Conservation (phyloP, 1,284 basidiomycete species). For the Puccinia triticina region DNA sequence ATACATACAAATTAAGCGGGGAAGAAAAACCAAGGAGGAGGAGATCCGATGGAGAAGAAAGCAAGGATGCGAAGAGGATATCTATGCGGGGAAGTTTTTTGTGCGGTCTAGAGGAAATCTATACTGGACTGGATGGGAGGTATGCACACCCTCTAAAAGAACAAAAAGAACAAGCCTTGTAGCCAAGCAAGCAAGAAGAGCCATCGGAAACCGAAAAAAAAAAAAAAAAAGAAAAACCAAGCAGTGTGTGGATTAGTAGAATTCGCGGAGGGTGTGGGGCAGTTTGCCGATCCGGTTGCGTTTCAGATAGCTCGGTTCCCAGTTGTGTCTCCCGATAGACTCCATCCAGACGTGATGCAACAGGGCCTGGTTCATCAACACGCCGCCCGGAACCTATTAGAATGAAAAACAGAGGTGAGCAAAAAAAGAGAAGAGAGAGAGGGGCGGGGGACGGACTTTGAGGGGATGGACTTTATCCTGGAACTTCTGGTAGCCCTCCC, state of each 20-base stretch:
- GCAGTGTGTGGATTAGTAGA: slow-evolving; percentile 1
- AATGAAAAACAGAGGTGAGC: neutral
- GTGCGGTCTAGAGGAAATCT: no score
- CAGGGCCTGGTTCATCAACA: slow-evolving; percentile 54
- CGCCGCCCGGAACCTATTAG: slow-evolving; percentile 55
- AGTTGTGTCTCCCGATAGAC: slow-evolving; percentile 53
- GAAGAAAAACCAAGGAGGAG: no score
- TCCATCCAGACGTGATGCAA: slow-evolving; percentile 57
- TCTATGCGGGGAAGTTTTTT: no score
- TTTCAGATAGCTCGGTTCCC: slow-evolving; percentile 35
- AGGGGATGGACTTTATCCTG: slow-evolving; percentile 55
- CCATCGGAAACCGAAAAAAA: neutral
- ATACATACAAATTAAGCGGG: no score
- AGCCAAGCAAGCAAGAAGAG: neutral
- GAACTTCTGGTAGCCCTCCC: slow-evolving; percentile 57
- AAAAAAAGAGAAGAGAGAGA: neutral
- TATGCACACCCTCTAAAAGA: no score
- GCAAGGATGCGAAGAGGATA: no score
- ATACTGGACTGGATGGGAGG: no score
- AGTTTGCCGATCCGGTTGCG: slow-evolving; percentile 7
- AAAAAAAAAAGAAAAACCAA: neutral
- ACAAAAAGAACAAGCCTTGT: no score
- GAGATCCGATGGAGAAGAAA: no score
- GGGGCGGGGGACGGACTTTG: slow-evolving; percentile 50
- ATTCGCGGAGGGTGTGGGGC: neutral